Conservation (phyloP, 495 filamentous ascomycete genomes). For the Xylaria cubensis region DNA sequence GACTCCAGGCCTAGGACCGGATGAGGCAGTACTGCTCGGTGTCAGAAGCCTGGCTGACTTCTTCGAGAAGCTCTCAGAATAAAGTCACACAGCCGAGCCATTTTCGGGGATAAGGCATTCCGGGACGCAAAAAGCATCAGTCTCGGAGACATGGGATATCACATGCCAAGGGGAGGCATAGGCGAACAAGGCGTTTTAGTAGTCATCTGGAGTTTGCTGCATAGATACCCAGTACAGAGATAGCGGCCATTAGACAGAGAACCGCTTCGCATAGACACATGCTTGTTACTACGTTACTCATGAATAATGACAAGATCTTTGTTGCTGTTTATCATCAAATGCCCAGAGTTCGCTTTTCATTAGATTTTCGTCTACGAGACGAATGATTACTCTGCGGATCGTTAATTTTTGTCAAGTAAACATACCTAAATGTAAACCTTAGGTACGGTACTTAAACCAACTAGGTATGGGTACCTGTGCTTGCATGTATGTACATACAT, state of each 20-base stretch:
- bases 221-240: conserved; percentile 25
- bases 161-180: conserved; percentile 3
- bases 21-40: conserved; percentile 82
- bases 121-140: not conserved
- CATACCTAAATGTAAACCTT: too few species aligned
- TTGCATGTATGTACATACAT: too few species aligned
- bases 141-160: conserved; percentile 7
- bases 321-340: conserved; percentile 2
- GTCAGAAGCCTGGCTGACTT: conserved; percentile 76
- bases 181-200: conserved; percentile 26
- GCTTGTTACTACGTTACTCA: conserved; percentile 7
- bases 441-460: too few species aligned
- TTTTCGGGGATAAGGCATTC: conserved; percentile 1
- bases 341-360: not conserved
- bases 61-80: conserved; percentile 66
- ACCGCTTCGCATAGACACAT: conserved; percentile 18
- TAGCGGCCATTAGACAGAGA: conserved; percentile 20
- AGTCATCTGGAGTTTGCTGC: conserved; percentile 20
- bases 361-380: not conserved
- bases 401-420: too few species aligned
- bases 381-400: too few species aligned
- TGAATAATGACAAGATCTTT: not conserved
- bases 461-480: too few species aligned
- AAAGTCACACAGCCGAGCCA: not conserved
- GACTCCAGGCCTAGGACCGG: conserved; percentile 83